Evolutionary conservation across 179 eudicot genomes (phyloP).

Genomic region (Silene coronaria): DNA sequence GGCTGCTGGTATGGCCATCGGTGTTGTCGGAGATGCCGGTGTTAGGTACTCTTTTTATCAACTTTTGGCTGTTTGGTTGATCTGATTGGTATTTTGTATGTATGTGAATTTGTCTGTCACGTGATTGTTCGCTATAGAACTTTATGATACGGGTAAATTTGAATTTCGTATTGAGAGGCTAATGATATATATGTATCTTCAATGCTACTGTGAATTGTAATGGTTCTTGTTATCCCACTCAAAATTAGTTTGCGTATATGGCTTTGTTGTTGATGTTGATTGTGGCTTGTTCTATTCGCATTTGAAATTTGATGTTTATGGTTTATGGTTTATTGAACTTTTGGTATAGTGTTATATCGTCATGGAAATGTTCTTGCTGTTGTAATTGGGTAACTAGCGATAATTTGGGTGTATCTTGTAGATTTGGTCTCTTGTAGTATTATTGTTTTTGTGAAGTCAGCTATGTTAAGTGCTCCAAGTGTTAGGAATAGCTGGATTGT

Average conservation of each 20-base stretch:
- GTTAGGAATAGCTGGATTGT: background rate
- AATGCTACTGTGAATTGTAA: background rate
- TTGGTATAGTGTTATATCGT: no score
- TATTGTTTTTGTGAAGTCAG: constrained; percentile 6
- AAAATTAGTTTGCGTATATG: background rate
- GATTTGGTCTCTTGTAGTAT: background rate
- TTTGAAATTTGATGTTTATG: background rate
- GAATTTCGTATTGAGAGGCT: background rate
- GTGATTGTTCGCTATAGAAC: background rate
- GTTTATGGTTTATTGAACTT: background rate
- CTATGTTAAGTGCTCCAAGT: constrained; percentile 1
- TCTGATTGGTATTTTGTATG: background rate
- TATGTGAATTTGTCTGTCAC: background rate
- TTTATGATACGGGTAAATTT: background rate
- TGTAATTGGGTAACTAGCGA: no score
- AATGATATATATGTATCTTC: background rate
- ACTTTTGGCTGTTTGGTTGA: background rate
- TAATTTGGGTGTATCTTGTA: background rate
- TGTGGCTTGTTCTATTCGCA: background rate
- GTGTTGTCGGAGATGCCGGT: constrained; percentile 91
- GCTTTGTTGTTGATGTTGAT: background rate
- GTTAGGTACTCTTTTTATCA: constrained; percentile 47
- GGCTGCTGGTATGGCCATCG: constrained; percentile 88
- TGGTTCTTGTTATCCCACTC: background rate
- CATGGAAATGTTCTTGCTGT: no score